Conservation (phyloP, 805 yeast species). For the Pichia thaimueangensis region DNA sequence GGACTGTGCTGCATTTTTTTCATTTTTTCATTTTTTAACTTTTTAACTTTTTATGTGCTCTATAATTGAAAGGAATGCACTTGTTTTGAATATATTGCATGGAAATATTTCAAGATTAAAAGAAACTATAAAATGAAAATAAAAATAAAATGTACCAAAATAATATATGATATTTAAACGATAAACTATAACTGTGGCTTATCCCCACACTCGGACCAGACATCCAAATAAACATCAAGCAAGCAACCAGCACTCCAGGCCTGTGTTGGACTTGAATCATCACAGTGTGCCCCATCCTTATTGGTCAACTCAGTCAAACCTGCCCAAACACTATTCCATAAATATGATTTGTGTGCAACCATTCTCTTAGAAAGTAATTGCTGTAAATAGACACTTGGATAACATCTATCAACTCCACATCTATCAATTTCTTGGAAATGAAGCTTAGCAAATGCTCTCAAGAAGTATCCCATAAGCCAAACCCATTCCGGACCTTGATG, state of each 20-base stretch:
- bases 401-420: constrained; percentile 13
- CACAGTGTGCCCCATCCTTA: constrained; percentile 74
- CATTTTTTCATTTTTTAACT: too few species aligned
- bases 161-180: too few species aligned
- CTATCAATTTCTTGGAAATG: constrained; percentile 30
- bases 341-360: constrained; percentile 61
- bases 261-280: constrained; percentile 90
- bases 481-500: constrained; percentile 99
- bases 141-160: too few species aligned
- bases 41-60: too few species aligned
- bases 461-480: constrained; percentile 83
- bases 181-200: too few species aligned
- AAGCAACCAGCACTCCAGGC: constrained; percentile 94
- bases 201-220: constrained; percentile 30
- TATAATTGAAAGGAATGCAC: too few species aligned
- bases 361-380: constrained; percentile 58
- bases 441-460: constrained; percentile 66
- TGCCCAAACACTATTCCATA: constrained; percentile 78
- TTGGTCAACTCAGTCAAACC: constrained; percentile 91
- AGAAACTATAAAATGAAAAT: too few species aligned
- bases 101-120: too few species aligned
- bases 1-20: too few species aligned
- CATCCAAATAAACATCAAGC: constrained; percentile 69
- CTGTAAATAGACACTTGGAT: constrained; percentile 45
- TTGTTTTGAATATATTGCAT: too few species aligned